These are phyloP conservation scores for Penicillium crustosum DNA, from an alignment of 2,329 filamentous ascomycete genomes.

Conservation along the genomic window DNA sequence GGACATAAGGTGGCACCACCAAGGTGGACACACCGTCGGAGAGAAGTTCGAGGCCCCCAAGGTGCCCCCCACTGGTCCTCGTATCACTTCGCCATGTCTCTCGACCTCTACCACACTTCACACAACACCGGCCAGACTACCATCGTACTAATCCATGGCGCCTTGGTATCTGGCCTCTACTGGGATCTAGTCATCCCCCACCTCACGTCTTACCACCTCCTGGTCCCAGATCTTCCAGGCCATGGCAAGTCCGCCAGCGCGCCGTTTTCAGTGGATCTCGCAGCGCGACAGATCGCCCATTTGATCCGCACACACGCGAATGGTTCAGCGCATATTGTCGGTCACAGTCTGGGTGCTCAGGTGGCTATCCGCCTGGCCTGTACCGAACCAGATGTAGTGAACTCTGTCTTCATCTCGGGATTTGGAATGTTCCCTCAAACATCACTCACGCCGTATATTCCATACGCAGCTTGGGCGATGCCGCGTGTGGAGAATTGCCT, in stretches of 20 bases:
- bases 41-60: no score
- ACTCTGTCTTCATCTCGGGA: constrained; percentile 11
- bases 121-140: constrained; percentile 1
- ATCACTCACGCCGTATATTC: constrained; percentile 5
- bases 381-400: constrained; percentile 3
- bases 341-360: constrained; percentile 19
- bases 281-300: background rate
- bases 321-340: constrained; percentile 15
- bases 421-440: constrained; percentile 7
- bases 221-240: constrained; percentile 18
- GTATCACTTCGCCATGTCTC: background rate
- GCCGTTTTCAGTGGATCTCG: constrained; percentile 12
- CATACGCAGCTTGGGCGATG: constrained; percentile 10
- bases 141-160: constrained; percentile 18
- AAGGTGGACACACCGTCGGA: no score
- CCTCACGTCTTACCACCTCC: constrained; percentile 15
- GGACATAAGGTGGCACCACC: no score
- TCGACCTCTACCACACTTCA: background rate
- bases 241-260: constrained; percentile 15
- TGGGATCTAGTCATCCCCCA: constrained; percentile 12
- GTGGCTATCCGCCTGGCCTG: constrained; percentile 12
- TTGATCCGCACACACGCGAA: constrained; percentile 10
- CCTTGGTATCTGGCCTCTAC: constrained; percentile 11
- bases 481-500: constrained; percentile 8
- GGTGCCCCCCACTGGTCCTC: background rate